Evolutionary conservation across 768 basidiomycete species (phyloP), one percentile per base, ranked within the genome.

Genomic region (Mycena filopes): DNA sequence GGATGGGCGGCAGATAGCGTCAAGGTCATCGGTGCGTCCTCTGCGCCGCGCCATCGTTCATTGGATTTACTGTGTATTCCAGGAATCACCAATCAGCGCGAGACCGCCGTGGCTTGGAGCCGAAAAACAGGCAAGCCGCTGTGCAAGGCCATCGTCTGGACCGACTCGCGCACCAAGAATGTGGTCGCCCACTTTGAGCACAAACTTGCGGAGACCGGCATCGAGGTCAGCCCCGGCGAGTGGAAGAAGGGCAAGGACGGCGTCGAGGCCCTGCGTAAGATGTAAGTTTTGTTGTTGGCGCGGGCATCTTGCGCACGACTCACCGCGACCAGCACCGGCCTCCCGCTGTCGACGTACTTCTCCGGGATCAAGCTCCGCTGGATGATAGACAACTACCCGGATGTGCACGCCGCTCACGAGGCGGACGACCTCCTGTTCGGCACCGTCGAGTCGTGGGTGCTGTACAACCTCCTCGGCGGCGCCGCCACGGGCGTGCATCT

Each of bases 61-160:
- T 21, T 53, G 69, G 56, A 67, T 61, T 61, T 47, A 29, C 67
- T 46, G 58, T 60, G 63, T 68, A 49, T 63, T 43, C 55, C 69
- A 91, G 92, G 96, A 26, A 94, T 99, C 79, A 98, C 97, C 43
- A 99, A 98, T 75, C 97, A 99, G 79, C 90, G 98, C 58, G 98
- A 99, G 78, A 99, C 98, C 1, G 89, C 96, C 3, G 89, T 99
- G 31, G 93, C 89, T 20, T 99, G 98, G 98, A 93, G 93, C 74
- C 87, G 91, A 65, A 85, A 83, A 73, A 96, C 96, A 0, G 98
- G 98, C 45, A 91, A 93, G 76, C 92, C 96, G 0, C 77, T 98
- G 6, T 94, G 93, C 79, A 87, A 84, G 56, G 94, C 95, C 25
- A 93, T 99, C 71, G 98, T 98, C 13, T 99, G 98, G 98, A 90